Base-by-base conservation (phyloP, 2,329 filamentous ascomycete species). In the Cadophora sp. region DNA sequence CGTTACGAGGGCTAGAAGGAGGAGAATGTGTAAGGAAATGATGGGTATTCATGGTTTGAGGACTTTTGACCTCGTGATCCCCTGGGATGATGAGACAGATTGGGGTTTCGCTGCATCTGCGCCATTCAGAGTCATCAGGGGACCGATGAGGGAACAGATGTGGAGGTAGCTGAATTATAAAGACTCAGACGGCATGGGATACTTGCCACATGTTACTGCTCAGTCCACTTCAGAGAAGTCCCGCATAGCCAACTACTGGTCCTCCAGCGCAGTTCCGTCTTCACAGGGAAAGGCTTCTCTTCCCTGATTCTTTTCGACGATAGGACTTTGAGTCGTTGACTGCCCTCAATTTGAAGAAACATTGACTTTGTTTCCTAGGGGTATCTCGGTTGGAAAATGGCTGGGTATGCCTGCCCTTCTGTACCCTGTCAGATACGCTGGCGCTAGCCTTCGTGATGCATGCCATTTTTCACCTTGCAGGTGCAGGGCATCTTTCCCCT, bases 11-110 rank as follows among this genome's bases (percentile, higher is more conserved):
- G 62, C 34, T 26, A 69, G 69, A 51, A 64, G 68, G 43, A 56
- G 62, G 37, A 66, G 61, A 22, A 72, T 74, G 71, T 70, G 69
- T 43, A 26, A 62, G 40, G 63, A 66, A 46, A 69, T 73, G 71
- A 69, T 68, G 69, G 62, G 67, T 24, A 67, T 71, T 27, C 60
- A 64, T 46, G 63, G 59, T 8, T 58, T 74, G 64, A 68, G 65
- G 48, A 67, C 53, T 5, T 74, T 72, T 40, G 64, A 72, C 27
- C 37, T 73, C 7, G 56, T 68, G n/a, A 65, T 74, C 19, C 72
- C 71, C 11, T 69, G 34, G 40, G 66, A 70, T 51, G 68, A 73
- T 50, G 29, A 40, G n/a, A 63, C 51, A 4, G 64, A 71, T 66
- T 71, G 71, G 69, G 46, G 51, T 19, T 71, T 74, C 62, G 55